These are phyloP conservation scores for Pseudomassariella vexata DNA, from an alignment of 2,329 filamentous ascomycete genomes.

Conservation along the genomic window DNA sequence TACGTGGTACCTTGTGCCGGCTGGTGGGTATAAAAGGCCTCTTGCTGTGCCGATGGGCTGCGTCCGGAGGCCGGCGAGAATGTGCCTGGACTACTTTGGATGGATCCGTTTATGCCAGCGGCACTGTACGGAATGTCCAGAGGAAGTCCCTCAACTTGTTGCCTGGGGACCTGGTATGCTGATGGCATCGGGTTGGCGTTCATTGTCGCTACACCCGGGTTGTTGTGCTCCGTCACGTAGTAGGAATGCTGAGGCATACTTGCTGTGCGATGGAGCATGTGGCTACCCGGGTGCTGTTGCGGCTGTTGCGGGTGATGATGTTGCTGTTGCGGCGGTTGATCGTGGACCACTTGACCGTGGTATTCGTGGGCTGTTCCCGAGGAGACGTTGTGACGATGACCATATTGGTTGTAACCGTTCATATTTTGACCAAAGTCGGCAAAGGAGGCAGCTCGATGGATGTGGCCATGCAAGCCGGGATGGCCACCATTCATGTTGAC, in stretches of 20 bases:
- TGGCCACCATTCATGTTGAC: slow-evolving; percentile 33
- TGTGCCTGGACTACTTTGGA: slow-evolving; percentile 53
- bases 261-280: slow-evolving; percentile 43
- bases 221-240: slow-evolving; percentile 57
- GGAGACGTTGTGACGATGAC: slow-evolving; percentile 42
- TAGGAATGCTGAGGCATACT: slow-evolving; percentile 40
- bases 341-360: slow-evolving; percentile 33
- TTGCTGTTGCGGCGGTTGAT: slow-evolving; percentile 21
- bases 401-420: slow-evolving; percentile 37
- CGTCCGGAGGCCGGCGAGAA: slow-evolving; percentile 51
- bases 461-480: slow-evolving; percentile 29
- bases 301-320: slow-evolving; percentile 8
- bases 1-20: slow-evolving; percentile 12
- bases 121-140: slow-evolving; percentile 47
- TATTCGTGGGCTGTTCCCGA: slow-evolving; percentile 38
- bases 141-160: slow-evolving; percentile 37
- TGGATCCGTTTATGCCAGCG: slow-evolving; percentile 40
- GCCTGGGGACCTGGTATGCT: slow-evolving; percentile 47
- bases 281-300: slow-evolving; percentile 34
- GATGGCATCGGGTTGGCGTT: slow-evolving; percentile 45
- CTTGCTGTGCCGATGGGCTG: slow-evolving; percentile 43
- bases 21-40: slow-evolving; percentile 52
- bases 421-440: slow-evolving; percentile 49
- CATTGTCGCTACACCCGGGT: slow-evolving; percentile 57
- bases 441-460: slow-evolving; percentile 50